Evolutionary conservation across 2,329 filamentous ascomycete genomes (phyloP).

Genomic region (Fusarium zealandicum): DNA sequence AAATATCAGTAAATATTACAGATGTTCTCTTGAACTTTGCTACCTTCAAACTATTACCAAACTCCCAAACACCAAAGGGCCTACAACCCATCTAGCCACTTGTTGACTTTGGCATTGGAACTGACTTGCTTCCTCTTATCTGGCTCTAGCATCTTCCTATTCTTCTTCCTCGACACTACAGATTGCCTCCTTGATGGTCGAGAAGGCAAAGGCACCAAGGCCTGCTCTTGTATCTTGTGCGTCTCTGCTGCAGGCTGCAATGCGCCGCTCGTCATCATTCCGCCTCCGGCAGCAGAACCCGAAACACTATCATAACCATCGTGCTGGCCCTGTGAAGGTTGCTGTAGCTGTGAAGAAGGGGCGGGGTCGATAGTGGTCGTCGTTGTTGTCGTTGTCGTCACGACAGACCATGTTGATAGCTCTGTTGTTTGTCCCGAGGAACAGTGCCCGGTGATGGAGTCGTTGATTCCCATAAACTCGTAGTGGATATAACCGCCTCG

Average conservation of each 20-base stretch:
- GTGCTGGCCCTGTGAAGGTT: background rate
- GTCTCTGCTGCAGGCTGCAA: slow-evolving; percentile 1
- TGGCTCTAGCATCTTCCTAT: slow-evolving; percentile 12
- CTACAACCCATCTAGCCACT: slow-evolving; percentile 29
- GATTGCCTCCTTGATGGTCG: slow-evolving; percentile 5
- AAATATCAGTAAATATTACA: too few species aligned
- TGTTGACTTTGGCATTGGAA: slow-evolving; percentile 30
- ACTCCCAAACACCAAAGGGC: background rate
- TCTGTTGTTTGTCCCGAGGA: slow-evolving; percentile 2
- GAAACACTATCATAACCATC: slow-evolving; percentile 14
- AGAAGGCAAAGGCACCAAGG: slow-evolving; percentile 13
- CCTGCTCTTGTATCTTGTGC: background rate
- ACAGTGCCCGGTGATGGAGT: background rate
- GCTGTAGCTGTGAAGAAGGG: background rate
- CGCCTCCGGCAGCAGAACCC: background rate
- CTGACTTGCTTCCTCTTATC: slow-evolving; percentile 35
- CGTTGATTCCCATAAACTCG: slow-evolving; percentile 29
- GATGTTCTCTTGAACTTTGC: too few species aligned
- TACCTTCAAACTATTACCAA: too few species aligned
- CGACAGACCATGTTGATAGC: slow-evolving; percentile 18
- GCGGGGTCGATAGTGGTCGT: slow-evolving; percentile 2
- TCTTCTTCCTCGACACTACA: slow-evolving; percentile 27
- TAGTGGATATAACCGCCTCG: slow-evolving; percentile 36
- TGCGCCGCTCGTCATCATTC: slow-evolving; percentile 26
- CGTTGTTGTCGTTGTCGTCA: slow-evolving; percentile 20